A percentile compares a stretch with the other conserved stretches of the same genome.
phyloP scores from a whole-genome alignment of 805 yeast species.

The Kregervanrija pseudodelftensis region DNA sequence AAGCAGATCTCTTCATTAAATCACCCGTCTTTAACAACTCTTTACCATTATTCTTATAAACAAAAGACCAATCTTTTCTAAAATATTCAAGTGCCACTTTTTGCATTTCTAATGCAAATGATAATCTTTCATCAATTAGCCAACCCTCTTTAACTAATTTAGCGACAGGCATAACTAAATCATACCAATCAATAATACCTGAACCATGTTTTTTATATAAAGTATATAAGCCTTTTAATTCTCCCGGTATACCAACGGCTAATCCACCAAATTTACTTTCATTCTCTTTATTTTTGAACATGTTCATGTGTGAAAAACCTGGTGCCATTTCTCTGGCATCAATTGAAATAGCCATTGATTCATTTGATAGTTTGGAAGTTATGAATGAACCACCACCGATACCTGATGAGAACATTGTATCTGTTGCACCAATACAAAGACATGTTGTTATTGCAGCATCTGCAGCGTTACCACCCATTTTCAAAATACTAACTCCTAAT shows the following conservation, averaged over 20 bases:
- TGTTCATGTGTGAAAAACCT: slow-evolving; percentile 45
- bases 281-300: slow-evolving; percentile 46
- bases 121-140: slow-evolving; percentile 39
- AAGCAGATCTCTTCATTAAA: slow-evolving; percentile 44
- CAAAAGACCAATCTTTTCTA: slow-evolving; percentile 49
- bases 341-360: slow-evolving; percentile 49
- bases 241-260: slow-evolving; percentile 91
- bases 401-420: slow-evolving; percentile 79
- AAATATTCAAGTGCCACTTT: slow-evolving; percentile 25
- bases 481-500: slow-evolving; percentile 51
- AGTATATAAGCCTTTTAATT: slow-evolving; percentile 70
- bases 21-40: slow-evolving; percentile 48
- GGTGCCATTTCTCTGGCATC: slow-evolving; percentile 94
- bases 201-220: slow-evolving; percentile 58
- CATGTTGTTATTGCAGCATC: slow-evolving; percentile 90
- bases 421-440: slow-evolving; percentile 77
- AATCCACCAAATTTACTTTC: slow-evolving; percentile 72
- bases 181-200: slow-evolving; percentile 64
- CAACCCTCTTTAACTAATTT: slow-evolving; percentile 62
- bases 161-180: slow-evolving; percentile 70
- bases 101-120: slow-evolving; percentile 32
- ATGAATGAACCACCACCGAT: slow-evolving; percentile 95
- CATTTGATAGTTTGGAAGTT: slow-evolving; percentile 33
- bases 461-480: slow-evolving; percentile 72
- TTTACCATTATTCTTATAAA: slow-evolving; percentile 30